Evolutionary conservation across 352 stramenopile species (phyloP).

Genomic region (Phytophthora vignae): DNA sequence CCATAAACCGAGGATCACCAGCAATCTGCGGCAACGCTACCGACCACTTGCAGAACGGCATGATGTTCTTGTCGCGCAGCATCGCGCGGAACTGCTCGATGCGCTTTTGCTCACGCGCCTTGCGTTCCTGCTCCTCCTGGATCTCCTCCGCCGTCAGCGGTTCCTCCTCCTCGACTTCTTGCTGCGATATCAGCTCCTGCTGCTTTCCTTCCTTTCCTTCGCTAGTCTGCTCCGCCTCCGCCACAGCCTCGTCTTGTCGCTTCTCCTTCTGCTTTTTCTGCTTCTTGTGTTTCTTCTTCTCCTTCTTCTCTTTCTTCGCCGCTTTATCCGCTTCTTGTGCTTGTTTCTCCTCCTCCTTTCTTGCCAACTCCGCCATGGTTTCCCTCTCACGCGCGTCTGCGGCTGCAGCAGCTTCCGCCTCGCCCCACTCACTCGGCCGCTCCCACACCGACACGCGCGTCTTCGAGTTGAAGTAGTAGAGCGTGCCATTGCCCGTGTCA

Average conservation of each 20-base stretch:
- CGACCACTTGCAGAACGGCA: slow-evolving; percentile 87
- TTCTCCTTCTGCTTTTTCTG: slow-evolving; percentile 34
- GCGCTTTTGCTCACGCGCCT: slow-evolving; percentile 54
- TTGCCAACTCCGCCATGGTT: slow-evolving; percentile 2
- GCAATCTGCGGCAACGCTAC: slow-evolving; percentile 80
- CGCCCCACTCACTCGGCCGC: slow-evolving; percentile 69
- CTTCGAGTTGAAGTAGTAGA: slow-evolving; percentile 87
- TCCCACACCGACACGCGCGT: slow-evolving; percentile 78
- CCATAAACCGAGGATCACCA: slow-evolving; percentile 76
- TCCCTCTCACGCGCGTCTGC: slow-evolving; percentile 22
- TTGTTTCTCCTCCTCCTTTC: slow-evolving; percentile 1
- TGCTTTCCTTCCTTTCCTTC: slow-evolving; percentile 4
- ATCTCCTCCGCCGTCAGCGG: slow-evolving; percentile 47
- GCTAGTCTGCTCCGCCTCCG: slow-evolving; percentile 19
- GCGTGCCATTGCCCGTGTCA: slow-evolving; percentile 69
- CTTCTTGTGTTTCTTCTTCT: slow-evolving; percentile 27
- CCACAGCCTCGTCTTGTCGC: slow-evolving; percentile 14
- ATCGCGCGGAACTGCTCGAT: slow-evolving; percentile 72
- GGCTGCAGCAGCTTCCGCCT: slow-evolving; percentile 25
- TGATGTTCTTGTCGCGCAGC: slow-evolving; percentile 87
- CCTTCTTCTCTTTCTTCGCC: slow-evolving; percentile 36
- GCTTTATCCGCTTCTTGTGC: slow-evolving; percentile 16
- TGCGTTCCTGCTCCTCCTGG: slow-evolving; percentile 32
- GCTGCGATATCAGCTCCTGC: neutral
- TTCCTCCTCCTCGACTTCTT: slow-evolving; percentile 40